Evolutionary conservation across 345 rosid species (phyloP).

Genomic region (Aethionema arabicum): DNA sequence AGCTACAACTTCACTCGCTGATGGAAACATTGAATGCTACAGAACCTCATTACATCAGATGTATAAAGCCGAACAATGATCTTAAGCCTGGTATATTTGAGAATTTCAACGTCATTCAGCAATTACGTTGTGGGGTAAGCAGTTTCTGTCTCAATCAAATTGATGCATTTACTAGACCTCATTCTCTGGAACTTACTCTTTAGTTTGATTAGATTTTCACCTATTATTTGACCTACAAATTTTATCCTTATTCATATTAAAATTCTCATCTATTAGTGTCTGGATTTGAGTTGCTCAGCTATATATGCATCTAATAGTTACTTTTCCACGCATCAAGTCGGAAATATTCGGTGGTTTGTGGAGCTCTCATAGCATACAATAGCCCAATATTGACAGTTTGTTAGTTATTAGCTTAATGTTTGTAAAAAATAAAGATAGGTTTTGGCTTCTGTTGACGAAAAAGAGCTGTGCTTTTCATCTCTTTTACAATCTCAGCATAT

Average conservation of each 20-base stretch:
- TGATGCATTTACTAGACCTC: background rate
- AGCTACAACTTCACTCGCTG: constrained; percentile 97
- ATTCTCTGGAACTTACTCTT: background rate
- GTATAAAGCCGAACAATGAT: constrained; percentile 93
- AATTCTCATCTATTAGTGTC: constrained; percentile 7
- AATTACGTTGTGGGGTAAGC: constrained; percentile 98
- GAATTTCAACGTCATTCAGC: constrained; percentile 84
- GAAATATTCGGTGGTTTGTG: background rate
- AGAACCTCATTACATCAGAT: constrained; percentile 98
- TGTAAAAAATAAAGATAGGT: too few species aligned
- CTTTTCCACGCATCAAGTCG: background rate
- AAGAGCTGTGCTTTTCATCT: too few species aligned
- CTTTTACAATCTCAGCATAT: too few species aligned
- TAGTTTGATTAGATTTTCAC: background rate
- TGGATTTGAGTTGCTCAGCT: background rate
- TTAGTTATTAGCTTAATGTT: too few species aligned
- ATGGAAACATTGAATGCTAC: constrained; percentile 91
- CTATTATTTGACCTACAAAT: constrained; percentile 18
- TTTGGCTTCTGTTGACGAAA: too few species aligned
- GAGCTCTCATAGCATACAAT: too few species aligned
- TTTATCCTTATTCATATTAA: background rate
- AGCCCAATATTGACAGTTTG: too few species aligned
- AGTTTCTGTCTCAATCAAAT: constrained; percentile 26
- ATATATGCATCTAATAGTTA: background rate
- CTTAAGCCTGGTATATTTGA: constrained; percentile 91